Base-by-base conservation (phyloP, 768 basidiomycete genomes). In the Coprinopsis strossmayeri region DNA sequence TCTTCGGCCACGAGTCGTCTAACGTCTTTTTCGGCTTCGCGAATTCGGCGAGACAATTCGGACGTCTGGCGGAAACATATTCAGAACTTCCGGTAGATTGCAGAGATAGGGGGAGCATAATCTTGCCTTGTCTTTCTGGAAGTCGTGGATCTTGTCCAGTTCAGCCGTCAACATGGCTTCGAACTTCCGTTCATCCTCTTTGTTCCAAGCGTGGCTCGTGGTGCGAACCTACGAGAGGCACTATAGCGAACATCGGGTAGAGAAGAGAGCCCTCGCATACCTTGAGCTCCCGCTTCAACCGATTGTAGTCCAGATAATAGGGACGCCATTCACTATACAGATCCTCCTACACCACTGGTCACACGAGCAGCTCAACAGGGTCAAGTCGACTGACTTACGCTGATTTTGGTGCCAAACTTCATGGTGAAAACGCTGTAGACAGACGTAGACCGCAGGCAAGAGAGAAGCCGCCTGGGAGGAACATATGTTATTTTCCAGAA, bases 141-240 rank as follows among this genome's bases (percentile, higher is more conserved):
- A 98, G 59, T 85, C 83, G 57, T 94, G 86, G 37, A 97, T 84
- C 69, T 98, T 98, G 60, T 93, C 89, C 26, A 98, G 74, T 69
- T 98, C 93, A 50, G 71, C 72, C 59, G 88, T 85, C 47, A 97
- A 80, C 70, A 85, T 77, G 35, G 60, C 64, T 10, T 82, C 84
- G 60, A 98, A 98, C 34, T 87, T 81, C 27, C 72, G 70, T 67
- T 98, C 95, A 62, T 96, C 91, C 12, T 72, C 66, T 38, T 79
- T 77, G 26, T 72, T 77, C 95, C 95, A 97, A 38, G 65, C 63
- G 18, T 69, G 73, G 12, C 69, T 66, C 3, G 76, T 73, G 2
- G 79, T 86, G 18, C 66, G 61, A 12, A 60, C 52, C 64, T 67
- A 47, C 17, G 11, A 37, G 48, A 39, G 15, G 3, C 44, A 49